A percentile compares a stretch with the other conserved stretches of the same genome.
phyloP scores from a whole-genome alignment of 2,329 filamentous ascomycete genomes.

The Stemphylium beticola region DNA sequence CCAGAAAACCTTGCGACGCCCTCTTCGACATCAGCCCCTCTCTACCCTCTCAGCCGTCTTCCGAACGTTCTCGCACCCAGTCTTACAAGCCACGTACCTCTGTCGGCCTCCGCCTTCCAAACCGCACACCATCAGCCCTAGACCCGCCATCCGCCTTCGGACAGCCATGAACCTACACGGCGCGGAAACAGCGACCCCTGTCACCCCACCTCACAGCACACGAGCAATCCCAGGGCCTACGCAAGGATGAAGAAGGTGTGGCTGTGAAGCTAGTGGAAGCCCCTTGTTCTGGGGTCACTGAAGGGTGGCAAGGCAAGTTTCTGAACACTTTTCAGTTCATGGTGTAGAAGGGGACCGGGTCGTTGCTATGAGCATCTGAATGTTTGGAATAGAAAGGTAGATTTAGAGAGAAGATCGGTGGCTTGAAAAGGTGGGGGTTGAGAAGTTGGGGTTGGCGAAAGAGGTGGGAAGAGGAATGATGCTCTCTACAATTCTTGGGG shows the following conservation, averaged over 20 bases:
- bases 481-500: too few relatives aligned
- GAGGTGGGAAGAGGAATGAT: background rate
- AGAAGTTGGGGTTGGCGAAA: background rate
- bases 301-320: conserved; percentile 13
- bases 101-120: background rate
- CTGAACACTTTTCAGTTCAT: conserved; percentile 26
- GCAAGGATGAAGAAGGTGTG: conserved; percentile 15
- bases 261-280: conserved; percentile 6
- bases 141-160: conserved; percentile 14
- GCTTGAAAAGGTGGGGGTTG: background rate
- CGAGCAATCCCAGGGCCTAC: conserved; percentile 18
- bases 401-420: background rate
- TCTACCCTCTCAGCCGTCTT: background rate
- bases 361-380: conserved; percentile 15
- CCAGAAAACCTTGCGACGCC: background rate
- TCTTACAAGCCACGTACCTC: background rate
- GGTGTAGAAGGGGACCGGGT: conserved; percentile 7
- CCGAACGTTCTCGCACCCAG: background rate
- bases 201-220: conserved; percentile 10
- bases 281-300: conserved; percentile 10
- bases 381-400: background rate
- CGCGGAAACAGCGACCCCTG: conserved; percentile 17
- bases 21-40: background rate
- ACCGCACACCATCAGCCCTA: background rate
- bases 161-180: conserved; percentile 20